These are phyloP conservation scores for Sporothrix brunneoviolacea DNA, from an alignment of 2,329 filamentous ascomycete genomes.

Conservation along the genomic window DNA sequence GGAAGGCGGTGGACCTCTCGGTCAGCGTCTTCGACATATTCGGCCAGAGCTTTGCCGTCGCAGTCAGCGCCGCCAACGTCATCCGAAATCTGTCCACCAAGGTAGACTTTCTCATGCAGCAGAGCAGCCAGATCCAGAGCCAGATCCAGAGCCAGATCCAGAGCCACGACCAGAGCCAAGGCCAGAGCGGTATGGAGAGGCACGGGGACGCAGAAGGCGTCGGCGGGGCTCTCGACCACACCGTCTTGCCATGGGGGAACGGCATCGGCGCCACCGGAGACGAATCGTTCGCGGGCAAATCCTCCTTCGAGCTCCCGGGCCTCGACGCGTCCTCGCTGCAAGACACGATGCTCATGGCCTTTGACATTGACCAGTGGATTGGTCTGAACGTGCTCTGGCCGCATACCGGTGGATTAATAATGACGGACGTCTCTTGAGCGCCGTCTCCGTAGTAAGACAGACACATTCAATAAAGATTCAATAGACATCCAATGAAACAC, in stretches of 20 bases:
- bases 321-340: background rate
- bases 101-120: background rate
- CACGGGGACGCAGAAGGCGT: no score
- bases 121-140: background rate
- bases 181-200: background rate
- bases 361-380: conserved; percentile 7
- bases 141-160: background rate
- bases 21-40: conserved; percentile 3
- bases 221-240: no score
- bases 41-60: conserved; percentile 2
- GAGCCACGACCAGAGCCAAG: no score
- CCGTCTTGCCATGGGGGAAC: no score
- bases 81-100: conserved; percentile 2
- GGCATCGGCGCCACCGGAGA: no score
- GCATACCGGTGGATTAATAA: background rate
- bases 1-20: background rate
- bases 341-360: conserved; percentile 6
- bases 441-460: background rate
- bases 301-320: background rate
- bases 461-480: no score
- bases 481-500: no score
- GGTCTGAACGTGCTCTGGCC: background rate
- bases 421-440: no score
- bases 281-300: no score
- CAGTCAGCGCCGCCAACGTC: background rate